Evolutionary conservation across 306 rosid genomes (phyloP).

Genomic region (Canavalia ensiformis): DNA sequence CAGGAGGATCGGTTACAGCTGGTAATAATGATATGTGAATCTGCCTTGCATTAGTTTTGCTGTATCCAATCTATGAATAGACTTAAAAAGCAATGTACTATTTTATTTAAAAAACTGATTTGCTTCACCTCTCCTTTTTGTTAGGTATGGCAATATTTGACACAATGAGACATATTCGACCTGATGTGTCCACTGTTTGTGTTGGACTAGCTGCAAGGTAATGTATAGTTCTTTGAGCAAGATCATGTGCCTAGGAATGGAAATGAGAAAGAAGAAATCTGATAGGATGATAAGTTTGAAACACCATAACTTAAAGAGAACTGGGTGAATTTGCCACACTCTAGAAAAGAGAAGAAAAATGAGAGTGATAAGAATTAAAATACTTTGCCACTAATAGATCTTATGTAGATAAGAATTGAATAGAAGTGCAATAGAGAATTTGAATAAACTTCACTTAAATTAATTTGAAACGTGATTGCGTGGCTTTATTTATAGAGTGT

Average conservation of each 20-base stretch:
- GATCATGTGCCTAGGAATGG: neutral
- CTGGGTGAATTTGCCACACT: too few relatives aligned
- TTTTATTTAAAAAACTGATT: neutral
- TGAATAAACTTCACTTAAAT: too few relatives aligned
- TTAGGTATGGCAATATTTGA: constrained; percentile 8
- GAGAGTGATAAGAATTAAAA: too few relatives aligned
- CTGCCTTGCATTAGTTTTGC: neutral
- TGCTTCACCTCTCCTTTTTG: constrained; percentile 27
- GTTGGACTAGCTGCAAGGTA: constrained; percentile 12
- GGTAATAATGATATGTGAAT: constrained; percentile 58
- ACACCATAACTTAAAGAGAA: too few relatives aligned
- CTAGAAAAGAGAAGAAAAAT: too few relatives aligned
- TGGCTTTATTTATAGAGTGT: too few relatives aligned
- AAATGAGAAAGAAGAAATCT: too few relatives aligned
- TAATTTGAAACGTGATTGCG: too few relatives aligned
- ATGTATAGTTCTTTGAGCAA: neutral
- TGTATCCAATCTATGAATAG: neutral
- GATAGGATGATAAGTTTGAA: too few relatives aligned
- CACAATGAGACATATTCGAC: constrained; percentile 19
- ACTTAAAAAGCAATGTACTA: neutral
- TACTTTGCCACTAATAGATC: too few relatives aligned
- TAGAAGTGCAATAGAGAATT: too few relatives aligned
- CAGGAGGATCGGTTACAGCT: constrained; percentile 96
- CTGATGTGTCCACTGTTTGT: constrained; percentile 18
- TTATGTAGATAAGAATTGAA: too few relatives aligned